Evolutionary conservation across 2,329 filamentous ascomycete species (phyloP).

Genomic region (Monascus ruber): DNA sequence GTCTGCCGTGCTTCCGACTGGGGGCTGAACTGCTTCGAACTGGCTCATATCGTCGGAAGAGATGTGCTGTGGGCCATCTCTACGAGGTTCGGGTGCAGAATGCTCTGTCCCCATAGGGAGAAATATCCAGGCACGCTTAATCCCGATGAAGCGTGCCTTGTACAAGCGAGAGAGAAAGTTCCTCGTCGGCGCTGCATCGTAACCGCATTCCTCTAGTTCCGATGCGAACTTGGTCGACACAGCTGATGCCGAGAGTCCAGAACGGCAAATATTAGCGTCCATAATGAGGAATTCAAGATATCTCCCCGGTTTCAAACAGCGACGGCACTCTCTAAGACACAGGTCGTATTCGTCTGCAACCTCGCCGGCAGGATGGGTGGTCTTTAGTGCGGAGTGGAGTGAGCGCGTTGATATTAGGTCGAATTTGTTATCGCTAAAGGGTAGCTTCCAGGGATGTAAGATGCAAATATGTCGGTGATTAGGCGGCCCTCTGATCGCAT

Average conservation of each 20-base stretch:
- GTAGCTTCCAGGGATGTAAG: conserved; percentile 63
- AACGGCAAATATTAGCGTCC: conserved; percentile 80
- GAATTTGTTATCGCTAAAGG: conserved; percentile 77
- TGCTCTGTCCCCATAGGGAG: conserved; percentile 61
- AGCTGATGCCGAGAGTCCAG: conserved; percentile 66
- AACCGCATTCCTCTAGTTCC: conserved; percentile 76
- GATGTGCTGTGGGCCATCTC: conserved; percentile 26
- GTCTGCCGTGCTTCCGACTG: conserved; percentile 57
- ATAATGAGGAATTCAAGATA: conserved; percentile 85
- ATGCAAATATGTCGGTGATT: conserved; percentile 83
- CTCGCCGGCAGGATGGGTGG: conserved; percentile 49
- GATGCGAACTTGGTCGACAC: conserved; percentile 88
- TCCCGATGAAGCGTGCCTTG: conserved; percentile 63
- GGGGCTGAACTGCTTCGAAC: conserved; percentile 47
- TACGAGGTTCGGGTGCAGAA: conserved; percentile 35
- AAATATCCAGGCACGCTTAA: conserved; percentile 79
- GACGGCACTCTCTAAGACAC: conserved; percentile 74
- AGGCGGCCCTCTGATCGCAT: conserved; percentile 65
- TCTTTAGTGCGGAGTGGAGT: conserved; percentile 72
- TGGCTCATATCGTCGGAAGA: conserved; percentile 31
- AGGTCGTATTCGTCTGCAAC: conserved; percentile 76
- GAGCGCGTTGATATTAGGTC: conserved; percentile 85
- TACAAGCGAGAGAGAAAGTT: conserved; percentile 64
- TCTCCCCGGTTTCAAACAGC: conserved; percentile 84
- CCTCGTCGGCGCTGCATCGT: conserved; percentile 76